phyloP scores from a whole-genome alignment of 2,329 filamentous ascomycete genomes.

The Uncinocarpus reesii region DNA sequence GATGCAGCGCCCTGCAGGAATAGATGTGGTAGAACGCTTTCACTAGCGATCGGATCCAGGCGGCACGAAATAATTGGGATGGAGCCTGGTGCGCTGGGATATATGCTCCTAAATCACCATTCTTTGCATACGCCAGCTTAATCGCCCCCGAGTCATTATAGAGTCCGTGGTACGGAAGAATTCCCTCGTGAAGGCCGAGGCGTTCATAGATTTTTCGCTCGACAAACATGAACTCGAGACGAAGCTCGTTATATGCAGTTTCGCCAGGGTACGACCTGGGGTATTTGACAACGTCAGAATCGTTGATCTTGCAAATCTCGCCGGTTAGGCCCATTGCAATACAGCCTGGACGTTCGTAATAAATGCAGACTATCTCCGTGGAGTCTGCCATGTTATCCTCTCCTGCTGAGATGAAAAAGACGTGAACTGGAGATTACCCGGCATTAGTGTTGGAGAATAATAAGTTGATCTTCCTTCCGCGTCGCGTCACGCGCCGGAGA shows the following conservation, averaged over 20 bases:
- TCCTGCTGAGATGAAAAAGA: too few species aligned
- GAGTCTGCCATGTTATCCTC: too few species aligned
- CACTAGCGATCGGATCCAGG: constrained; percentile 15
- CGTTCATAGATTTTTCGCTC: constrained; percentile 18
- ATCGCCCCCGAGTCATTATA: constrained; percentile 14
- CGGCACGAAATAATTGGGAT: constrained; percentile 9
- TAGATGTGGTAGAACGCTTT: constrained; percentile 15
- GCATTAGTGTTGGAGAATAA: too few species aligned
- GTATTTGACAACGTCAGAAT: constrained; percentile 14
- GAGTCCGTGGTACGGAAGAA: constrained; percentile 16
- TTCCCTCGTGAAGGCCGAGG: constrained; percentile 16
- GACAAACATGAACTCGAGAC: constrained; percentile 4
- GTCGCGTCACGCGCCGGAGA: too few species aligned
- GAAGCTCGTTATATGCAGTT: constrained; percentile 12
- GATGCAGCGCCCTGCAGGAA: constrained; percentile 16
- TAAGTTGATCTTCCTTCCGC: too few species aligned
- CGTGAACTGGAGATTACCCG: too few species aligned
- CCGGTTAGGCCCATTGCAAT: constrained; percentile 14
- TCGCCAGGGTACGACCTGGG: constrained; percentile 12
- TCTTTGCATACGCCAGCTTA: constrained; percentile 14
- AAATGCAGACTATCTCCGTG: too few species aligned
- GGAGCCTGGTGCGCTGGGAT: constrained; percentile 13
- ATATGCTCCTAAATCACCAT: constrained; percentile 15
- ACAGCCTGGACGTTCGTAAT: constrained; percentile 9
- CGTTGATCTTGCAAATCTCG: constrained; percentile 10